phyloP scores from a whole-genome alignment of 1,139 yeast genomes.

The Zygoascus sp. region DNA sequence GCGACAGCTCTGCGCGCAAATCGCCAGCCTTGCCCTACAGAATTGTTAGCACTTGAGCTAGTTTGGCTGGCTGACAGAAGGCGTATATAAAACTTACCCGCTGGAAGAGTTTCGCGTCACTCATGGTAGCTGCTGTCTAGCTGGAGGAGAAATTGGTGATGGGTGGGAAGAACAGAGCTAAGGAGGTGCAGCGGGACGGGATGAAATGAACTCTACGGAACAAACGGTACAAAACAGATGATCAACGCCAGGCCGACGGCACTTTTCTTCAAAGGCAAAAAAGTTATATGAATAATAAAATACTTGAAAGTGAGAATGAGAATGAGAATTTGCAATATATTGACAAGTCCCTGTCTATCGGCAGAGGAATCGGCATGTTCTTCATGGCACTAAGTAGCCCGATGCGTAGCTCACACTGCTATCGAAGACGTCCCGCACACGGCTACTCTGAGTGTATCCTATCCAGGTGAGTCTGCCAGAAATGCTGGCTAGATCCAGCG shows the following conservation, averaged over 20 bases:
- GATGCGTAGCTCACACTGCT: slow-evolving; percentile 90
- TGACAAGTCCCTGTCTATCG: no score
- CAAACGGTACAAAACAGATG: background rate
- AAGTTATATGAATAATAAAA: slow-evolving; percentile 5
- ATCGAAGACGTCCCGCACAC: slow-evolving; percentile 48
- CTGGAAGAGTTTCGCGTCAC: slow-evolving; percentile 31
- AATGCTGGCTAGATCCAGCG: slow-evolving; percentile 41
- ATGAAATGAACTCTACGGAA: no score
- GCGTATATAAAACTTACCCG: slow-evolving; percentile 23
- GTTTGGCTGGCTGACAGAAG: background rate
- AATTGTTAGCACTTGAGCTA: background rate
- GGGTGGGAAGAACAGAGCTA: background rate
- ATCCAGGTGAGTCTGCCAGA: slow-evolving; percentile 56
- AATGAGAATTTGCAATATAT: no score
- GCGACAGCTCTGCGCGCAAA: slow-evolving; percentile 51
- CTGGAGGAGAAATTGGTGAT: background rate
- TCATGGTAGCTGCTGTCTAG: slow-evolving; percentile 22
- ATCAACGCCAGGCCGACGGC: no score
- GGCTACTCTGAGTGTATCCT: slow-evolving; percentile 76
- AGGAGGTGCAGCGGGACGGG: background rate
- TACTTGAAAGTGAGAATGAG: background rate
- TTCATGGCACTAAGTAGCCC: slow-evolving; percentile 51
- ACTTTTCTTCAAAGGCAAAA: background rate
- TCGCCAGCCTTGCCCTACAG: slow-evolving; percentile 46
- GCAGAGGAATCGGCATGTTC: no score